Evolutionary conservation across 2,329 filamentous ascomycete species (phyloP), one percentile per base, ranked within the genome.

Genomic region (Ceratocystis eucalypticola): DNA sequence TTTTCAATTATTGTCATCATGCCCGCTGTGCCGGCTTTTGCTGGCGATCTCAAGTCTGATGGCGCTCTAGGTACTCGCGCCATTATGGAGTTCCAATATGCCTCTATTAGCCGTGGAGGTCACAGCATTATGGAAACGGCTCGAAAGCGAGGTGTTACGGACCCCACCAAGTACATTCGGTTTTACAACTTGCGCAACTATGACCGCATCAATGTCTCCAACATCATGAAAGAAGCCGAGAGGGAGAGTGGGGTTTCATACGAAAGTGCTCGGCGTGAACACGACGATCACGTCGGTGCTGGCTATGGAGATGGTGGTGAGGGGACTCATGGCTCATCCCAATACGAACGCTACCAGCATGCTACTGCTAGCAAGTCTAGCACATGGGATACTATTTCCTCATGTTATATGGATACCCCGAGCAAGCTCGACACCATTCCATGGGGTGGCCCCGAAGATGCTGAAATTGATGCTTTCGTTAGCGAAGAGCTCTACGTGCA

Each of bases 31-130:
- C 90, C 89, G 6, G 90, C 85, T 1, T 95, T 95, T 72, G 88
- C 90, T 1, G 90, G 90, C 3, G 89, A 94, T 71, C 79, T 95
- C 62, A 83, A 88, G 71, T 81, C 81, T 0, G 87, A 92, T 64
- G 86, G 83, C 25, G 85, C 87, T 7, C 78, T 93, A 1, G 88
- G 88, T 25, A 94, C 89, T 0, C 80, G 90, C 45, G 90, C 89
- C 4, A 93, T 95, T 71, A 92, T 94, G 88, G 89, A 94, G 73
- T 93, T 88, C 74, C 89, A 94, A 73, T 93, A 94, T 76, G 80
- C 84, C 72, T 88, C 84, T 64, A 94, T 94, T 76, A 88, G 84
- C 74, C 84, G 89, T 45, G 88, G 88, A 41, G 88, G 88, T 2
- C 77, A 89, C 73, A 88, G 85, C 67, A 94, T 95, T 73, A 86